phyloP scores from a whole-genome alignment of 257 asterid genomes.

The Penstemon newberryi region DNA sequence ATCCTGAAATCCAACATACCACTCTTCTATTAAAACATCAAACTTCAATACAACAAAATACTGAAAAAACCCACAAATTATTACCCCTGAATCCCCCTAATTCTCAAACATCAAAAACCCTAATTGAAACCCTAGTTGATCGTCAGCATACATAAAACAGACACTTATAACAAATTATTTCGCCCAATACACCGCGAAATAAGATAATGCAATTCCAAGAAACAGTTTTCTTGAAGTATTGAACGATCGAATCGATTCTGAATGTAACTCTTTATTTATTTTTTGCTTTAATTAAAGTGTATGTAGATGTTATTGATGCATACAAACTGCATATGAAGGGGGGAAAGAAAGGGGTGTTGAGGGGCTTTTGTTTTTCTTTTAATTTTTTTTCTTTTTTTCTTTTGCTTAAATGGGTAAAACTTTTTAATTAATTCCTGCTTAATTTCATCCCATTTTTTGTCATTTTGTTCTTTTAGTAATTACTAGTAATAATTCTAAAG shows the following conservation, averaged over 20 bases:
- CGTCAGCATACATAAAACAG: slow-evolving; percentile 39
- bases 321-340: slow-evolving; percentile 29
- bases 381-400: neutral
- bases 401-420: neutral
- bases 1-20: slow-evolving; percentile 85
- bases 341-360: slow-evolving; percentile 20
- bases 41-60: slow-evolving; percentile 39
- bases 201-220: slow-evolving; percentile 29
- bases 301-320: slow-evolving; percentile 33
- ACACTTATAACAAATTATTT: slow-evolving; percentile 20
- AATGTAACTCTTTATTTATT: slow-evolving; percentile 28
- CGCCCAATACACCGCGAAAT: slow-evolving; percentile 9
- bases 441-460: neutral
- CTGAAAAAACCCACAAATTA: slow-evolving; percentile 43
- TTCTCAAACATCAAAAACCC: slow-evolving; percentile 44
- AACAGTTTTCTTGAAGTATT: slow-evolving; percentile 32
- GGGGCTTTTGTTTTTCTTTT: slow-evolving; percentile 23
- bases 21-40: slow-evolving; percentile 36
- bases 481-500: no score
- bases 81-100: slow-evolving; percentile 35
- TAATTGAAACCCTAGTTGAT: slow-evolving; percentile 56
- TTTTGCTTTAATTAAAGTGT: slow-evolving; percentile 34
- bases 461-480: slow-evolving; percentile 11
- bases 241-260: slow-evolving; percentile 58
- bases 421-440: no score